phyloP scores from a whole-genome alignment of 495 filamentous ascomycete species.

The Penicillium herquei region DNA sequence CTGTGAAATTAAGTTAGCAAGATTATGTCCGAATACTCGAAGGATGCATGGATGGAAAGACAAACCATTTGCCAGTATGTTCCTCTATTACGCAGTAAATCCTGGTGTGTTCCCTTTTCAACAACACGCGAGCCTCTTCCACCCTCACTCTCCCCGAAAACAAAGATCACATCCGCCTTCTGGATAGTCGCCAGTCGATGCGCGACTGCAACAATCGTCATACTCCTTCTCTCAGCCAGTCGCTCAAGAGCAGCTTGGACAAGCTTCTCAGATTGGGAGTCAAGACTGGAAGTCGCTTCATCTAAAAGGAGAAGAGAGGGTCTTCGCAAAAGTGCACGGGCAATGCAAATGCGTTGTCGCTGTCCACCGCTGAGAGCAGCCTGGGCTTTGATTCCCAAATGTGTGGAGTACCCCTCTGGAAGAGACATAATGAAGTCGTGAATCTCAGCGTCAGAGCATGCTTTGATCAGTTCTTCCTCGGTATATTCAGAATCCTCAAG shows the following conservation, averaged over 20 bases:
- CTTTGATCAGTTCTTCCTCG: conserved; percentile 48
- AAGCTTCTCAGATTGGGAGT: conserved; percentile 65
- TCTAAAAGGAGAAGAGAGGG: conserved; percentile 69
- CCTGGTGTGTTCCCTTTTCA: conserved; percentile 64
- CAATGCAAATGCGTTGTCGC: conserved; percentile 70
- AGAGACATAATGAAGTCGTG: conserved; percentile 54
- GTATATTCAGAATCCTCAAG: conserved; percentile 34
- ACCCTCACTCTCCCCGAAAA: background rate
- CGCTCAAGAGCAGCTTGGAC: conserved; percentile 64
- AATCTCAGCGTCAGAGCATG: conserved; percentile 55
- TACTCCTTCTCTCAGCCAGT: conserved; percentile 53
- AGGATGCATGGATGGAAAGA: background rate
- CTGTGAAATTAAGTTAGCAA: no score
- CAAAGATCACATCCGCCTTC: conserved; percentile 68
- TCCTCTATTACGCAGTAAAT: conserved; percentile 43
- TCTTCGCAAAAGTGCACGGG: conserved; percentile 67
- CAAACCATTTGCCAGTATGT: conserved; percentile 9
- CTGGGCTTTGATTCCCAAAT: conserved; percentile 57
- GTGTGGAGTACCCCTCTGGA: conserved; percentile 60
- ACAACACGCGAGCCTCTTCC: conserved; percentile 50
- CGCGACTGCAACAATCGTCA: conserved; percentile 72
- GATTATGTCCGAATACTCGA: no score
- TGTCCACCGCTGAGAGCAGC: conserved; percentile 67
- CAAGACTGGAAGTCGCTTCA: conserved; percentile 72
- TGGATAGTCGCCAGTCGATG: conserved; percentile 71